These are phyloP conservation scores for Gracilaria gracilis DNA, from an alignment of 23 red algal species.

Conservation along the genomic window DNA sequence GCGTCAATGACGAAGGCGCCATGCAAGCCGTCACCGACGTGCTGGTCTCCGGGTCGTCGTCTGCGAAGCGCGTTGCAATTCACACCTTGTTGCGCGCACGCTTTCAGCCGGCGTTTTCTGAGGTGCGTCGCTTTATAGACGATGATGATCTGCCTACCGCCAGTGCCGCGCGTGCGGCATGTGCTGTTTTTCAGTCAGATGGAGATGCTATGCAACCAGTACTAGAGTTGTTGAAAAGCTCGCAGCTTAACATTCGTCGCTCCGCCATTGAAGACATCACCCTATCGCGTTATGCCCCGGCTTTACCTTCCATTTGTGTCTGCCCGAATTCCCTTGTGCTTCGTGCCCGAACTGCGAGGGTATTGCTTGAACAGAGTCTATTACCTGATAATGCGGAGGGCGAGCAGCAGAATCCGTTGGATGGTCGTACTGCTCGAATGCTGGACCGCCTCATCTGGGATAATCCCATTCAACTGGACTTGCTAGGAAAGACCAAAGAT, in stretches of 20 bases:
- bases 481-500: constrained; percentile 74
- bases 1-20: constrained; percentile 14
- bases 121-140: constrained; percentile 44
- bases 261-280: constrained; percentile 87
- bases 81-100: constrained; percentile 56
- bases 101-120: constrained; percentile 40
- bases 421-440: constrained; percentile 31
- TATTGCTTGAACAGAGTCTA: constrained; percentile 31
- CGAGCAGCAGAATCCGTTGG: not conserved
- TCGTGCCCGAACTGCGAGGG: constrained; percentile 63
- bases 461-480: constrained; percentile 64
- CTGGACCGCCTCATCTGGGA: constrained; percentile 85
- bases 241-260: constrained; percentile 59
- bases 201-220: constrained; percentile 51
- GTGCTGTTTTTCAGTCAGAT: constrained; percentile 46
- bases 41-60: constrained; percentile 32
- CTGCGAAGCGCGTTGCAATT: constrained; percentile 68
- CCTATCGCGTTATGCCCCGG: constrained; percentile 42
- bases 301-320: constrained; percentile 43
- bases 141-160: constrained; percentile 37
- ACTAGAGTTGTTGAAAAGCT: constrained; percentile 53
- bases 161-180: constrained; percentile 59
- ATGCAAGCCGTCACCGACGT: constrained; percentile 43
- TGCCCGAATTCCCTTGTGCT: constrained; percentile 80
- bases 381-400: not conserved